Evolutionary conservation across 1,139 yeast genomes (phyloP).

Genomic region (Geotrichum bryndzae): DNA sequence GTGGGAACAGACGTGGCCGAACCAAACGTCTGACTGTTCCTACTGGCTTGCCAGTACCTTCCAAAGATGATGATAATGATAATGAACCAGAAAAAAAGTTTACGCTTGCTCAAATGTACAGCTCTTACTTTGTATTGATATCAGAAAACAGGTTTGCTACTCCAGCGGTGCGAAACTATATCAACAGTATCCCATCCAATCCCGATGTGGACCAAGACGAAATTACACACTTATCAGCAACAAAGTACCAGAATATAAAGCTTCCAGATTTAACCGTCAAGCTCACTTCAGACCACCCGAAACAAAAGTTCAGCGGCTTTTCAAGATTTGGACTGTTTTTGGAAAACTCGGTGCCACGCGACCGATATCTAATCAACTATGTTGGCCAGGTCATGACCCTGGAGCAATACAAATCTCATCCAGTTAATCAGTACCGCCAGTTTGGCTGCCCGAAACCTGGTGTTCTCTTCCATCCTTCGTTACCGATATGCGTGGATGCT

Average conservation of each 20-base stretch:
- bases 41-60: not conserved
- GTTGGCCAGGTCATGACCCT: constrained; percentile 69
- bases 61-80: constrained; percentile 15
- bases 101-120: constrained; percentile 16
- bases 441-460: constrained; percentile 84
- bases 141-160: constrained; percentile 12
- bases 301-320: constrained; percentile 66
- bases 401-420: constrained; percentile 55
- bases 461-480: constrained; percentile 49
- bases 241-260: constrained; percentile 27
- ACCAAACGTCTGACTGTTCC: constrained; percentile 10
- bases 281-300: constrained; percentile 49
- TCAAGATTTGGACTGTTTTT: constrained; percentile 62
- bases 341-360: constrained; percentile 41
- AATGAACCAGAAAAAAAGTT: constrained; percentile 17
- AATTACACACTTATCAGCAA: constrained; percentile 17
- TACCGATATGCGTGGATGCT: constrained; percentile 67
- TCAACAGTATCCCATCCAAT: constrained; percentile 2
- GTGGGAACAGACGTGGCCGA: constrained; percentile 10
- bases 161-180: constrained; percentile 9
- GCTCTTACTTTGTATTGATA: constrained; percentile 16
- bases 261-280: constrained; percentile 35
- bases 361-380: constrained; percentile 55
- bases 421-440: constrained; percentile 68
- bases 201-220: not conserved